Percentiles rank a stretch among this genome's conserved stretches.
phyloP scores from a whole-genome alignment of 805 yeast genomes.

The Helenozyma baotianmanensis region DNA sequence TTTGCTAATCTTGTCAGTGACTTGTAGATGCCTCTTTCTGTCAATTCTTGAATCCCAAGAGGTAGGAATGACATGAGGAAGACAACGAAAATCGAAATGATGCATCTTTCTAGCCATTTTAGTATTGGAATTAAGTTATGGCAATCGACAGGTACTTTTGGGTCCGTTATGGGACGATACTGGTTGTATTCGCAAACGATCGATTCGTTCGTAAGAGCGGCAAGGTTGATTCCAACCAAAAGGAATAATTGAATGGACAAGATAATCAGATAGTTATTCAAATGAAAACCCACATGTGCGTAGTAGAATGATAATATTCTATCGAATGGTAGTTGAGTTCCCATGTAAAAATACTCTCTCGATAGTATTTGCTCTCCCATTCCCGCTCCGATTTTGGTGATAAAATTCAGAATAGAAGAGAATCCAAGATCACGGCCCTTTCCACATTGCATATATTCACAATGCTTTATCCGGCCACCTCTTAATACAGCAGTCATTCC shows the following conservation, averaged over 20 bases:
- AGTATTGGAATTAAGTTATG: conserved; percentile 69
- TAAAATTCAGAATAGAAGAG: conserved; percentile 76
- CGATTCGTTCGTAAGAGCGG: conserved; percentile 69
- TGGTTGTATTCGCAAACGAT: conserved; percentile 64
- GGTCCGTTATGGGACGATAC: conserved; percentile 63
- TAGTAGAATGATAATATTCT: conserved; percentile 75
- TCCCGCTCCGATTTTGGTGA: conserved; percentile 83
- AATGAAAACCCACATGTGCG: conserved; percentile 86
- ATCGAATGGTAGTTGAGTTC: conserved; percentile 73
- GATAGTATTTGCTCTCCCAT: conserved; percentile 88
- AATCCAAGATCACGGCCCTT: conserved; percentile 84
- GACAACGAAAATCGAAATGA: conserved; percentile 75
- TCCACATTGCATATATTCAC: conserved; percentile 82
- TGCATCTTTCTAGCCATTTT: conserved; percentile 79
- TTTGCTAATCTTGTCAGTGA: conserved; percentile 65
- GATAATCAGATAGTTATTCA: conserved; percentile 74
- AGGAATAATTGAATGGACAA: conserved; percentile 69
- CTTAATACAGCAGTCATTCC: conserved; percentile 76
- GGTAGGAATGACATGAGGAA: conserved; percentile 80
- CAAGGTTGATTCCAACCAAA: conserved; percentile 65
- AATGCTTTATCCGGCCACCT: conserved; percentile 81
- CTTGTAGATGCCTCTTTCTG: conserved; percentile 78
- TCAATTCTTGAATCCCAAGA: conserved; percentile 70
- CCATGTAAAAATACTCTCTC: conserved; percentile 73
- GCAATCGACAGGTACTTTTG: conserved; percentile 64